phyloP scores from a whole-genome alignment of 129 eudicot species.

The Arctium minus region DNA sequence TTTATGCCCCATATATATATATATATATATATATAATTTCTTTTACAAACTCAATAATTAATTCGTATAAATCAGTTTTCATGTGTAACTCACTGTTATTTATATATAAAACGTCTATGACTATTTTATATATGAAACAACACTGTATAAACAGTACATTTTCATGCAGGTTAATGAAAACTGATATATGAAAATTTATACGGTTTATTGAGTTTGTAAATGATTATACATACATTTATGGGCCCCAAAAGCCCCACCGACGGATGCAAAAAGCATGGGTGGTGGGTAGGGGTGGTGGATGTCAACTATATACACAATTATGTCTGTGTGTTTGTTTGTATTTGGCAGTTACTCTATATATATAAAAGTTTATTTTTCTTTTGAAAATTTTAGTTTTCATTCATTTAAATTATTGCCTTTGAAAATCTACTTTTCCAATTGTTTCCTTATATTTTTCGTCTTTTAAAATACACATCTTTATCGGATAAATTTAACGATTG shows the following conservation, averaged over 20 bases:
- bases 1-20: not conserved
- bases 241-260: slow-evolving; percentile 27
- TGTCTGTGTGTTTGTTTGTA: slow-evolving; percentile 26
- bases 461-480: not conserved
- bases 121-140: not conserved
- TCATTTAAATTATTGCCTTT: not conserved
- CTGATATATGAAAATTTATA: too few relatives aligned
- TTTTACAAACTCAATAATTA: too few relatives aligned
- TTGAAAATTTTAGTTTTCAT: too few relatives aligned
- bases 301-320: slow-evolving; percentile 24
- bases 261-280: slow-evolving; percentile 14
- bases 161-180: too few relatives aligned
- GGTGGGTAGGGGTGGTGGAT: slow-evolving; percentile 18
- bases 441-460: not conserved
- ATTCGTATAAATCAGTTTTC: too few relatives aligned
- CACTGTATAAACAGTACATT: not conserved
- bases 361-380: not conserved
- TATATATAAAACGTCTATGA: too few relatives aligned
- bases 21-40: not conserved
- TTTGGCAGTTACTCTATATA: not conserved
- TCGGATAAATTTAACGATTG: not conserved
- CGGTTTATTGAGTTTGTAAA: not conserved
- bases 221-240: not conserved
- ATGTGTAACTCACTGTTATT: too few relatives aligned
- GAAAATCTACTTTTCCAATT: not conserved